A percentile compares a stretch with the other conserved stretches of the same genome.
These are phyloP conservation scores for Triticum timopheevii DNA, from an alignment of 176 grass and related monocot genomes.

Conservation along the genomic window DNA sequence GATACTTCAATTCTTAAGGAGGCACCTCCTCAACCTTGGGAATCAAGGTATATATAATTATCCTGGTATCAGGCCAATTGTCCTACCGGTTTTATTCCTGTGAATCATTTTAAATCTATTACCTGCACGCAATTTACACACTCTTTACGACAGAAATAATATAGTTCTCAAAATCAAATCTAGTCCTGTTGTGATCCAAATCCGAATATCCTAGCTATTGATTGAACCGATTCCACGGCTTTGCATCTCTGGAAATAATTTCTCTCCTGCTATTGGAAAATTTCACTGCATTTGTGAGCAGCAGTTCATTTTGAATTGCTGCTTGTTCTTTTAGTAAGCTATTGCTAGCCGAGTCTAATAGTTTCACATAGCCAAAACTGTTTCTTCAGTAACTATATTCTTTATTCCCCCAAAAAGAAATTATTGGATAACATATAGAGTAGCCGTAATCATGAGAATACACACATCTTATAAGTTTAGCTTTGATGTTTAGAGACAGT, in stretches of 20 bases:
- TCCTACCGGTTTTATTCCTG: slow-evolving; percentile 3
- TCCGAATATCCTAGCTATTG: neutral
- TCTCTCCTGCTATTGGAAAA: neutral
- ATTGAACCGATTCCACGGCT: neutral
- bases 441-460: neutral
- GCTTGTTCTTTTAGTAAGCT: neutral
- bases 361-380: neutral
- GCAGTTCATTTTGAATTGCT: neutral
- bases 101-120: neutral
- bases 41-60: slow-evolving; percentile 70
- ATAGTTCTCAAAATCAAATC: neutral
- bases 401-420: neutral
- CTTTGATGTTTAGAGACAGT: neutral
- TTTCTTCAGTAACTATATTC: neutral
- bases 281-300: neutral
- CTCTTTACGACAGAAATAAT: neutral
- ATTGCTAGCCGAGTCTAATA: neutral
- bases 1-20: slow-evolving; percentile 47
- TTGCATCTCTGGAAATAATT: neutral
- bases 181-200: neutral
- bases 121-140: neutral
- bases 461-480: neutral
- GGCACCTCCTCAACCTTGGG: slow-evolving; percentile 52
- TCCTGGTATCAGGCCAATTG: neutral
- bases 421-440: neutral